These are phyloP conservation scores for Aspergillus nanangensis DNA, from an alignment of 495 filamentous ascomycete genomes.

Conservation along the genomic window DNA sequence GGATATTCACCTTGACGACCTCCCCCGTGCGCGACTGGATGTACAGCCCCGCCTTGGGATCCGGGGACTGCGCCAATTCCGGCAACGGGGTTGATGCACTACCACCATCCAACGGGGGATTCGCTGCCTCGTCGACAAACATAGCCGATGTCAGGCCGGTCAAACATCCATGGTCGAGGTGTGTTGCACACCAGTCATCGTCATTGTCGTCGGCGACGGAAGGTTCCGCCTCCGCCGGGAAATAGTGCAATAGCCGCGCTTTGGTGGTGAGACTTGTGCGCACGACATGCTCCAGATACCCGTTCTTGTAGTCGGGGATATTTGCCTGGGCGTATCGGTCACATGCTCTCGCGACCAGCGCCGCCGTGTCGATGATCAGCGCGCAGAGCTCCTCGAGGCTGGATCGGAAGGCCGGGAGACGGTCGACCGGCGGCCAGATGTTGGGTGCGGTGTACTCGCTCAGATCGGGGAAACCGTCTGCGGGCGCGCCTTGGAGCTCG, in stretches of 20 bases:
- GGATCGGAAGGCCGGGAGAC: conserved; percentile 67
- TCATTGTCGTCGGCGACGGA: conserved; percentile 38
- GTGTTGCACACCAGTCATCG: conserved; percentile 96
- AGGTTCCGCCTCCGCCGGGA: conserved; percentile 44
- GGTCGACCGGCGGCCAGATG: conserved; percentile 70
- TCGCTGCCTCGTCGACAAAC: conserved; percentile 78
- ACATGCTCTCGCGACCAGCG: conserved; percentile 81
- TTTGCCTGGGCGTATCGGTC: conserved; percentile 78
- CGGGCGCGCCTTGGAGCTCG: conserved; percentile 53
- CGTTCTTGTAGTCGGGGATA: conserved; percentile 65
- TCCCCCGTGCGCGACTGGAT: conserved; percentile 78
- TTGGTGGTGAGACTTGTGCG: conserved; percentile 83
- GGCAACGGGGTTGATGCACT: conserved; percentile 43
- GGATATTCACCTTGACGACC: conserved; percentile 83
- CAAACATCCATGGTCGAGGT: conserved; percentile 89
- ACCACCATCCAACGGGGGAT: conserved; percentile 30
- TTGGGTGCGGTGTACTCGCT: conserved; percentile 69
- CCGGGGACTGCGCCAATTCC: conserved; percentile 70
- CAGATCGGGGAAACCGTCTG: conserved; percentile 53
- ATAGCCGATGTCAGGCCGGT: conserved; percentile 92
- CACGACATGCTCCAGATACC: conserved; percentile 85
- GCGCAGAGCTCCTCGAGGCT: conserved; percentile 73
- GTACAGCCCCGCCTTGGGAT: conserved; percentile 81
- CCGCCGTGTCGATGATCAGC: conserved; percentile 84
- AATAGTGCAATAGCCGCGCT: conserved; percentile 91